These are phyloP conservation scores for Vicia faba DNA, from an alignment of 306 rosid genomes.

Conservation along the genomic window DNA sequence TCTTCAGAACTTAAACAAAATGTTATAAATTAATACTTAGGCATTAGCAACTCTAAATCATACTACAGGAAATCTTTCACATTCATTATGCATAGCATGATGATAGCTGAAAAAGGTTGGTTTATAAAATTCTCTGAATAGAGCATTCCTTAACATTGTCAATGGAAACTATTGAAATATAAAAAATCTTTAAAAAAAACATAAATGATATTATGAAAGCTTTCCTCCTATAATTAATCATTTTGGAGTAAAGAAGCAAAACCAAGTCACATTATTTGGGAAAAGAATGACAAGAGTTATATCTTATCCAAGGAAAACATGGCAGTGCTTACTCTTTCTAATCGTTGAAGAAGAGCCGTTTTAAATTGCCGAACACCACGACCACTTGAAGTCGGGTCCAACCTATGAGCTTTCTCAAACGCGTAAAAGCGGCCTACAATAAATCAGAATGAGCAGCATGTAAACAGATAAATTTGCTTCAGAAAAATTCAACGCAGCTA, in stretches of 20 bases:
- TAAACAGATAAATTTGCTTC: too few relatives aligned
- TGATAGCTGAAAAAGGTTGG: background rate
- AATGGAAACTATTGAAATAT: background rate
- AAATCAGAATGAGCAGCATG: background rate
- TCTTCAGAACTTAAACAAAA: slow-evolving; percentile 15
- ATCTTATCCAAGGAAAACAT: background rate
- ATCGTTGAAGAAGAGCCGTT: slow-evolving; percentile 95
- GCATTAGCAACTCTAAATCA: slow-evolving; percentile 5
- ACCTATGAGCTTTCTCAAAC: slow-evolving; percentile 94
- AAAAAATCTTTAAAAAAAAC: background rate
- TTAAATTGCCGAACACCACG: slow-evolving; percentile 99
- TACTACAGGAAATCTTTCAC: background rate
- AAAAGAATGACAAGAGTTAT: background rate
- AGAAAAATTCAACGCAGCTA: too few relatives aligned
- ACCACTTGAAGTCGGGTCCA: slow-evolving; percentile 97
- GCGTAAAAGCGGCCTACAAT: slow-evolving; percentile 93
- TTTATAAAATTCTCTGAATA: background rate
- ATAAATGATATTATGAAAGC: background rate
- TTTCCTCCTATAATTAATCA: background rate
- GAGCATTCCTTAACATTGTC: background rate
- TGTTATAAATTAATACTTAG: background rate
- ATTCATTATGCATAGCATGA: background rate
- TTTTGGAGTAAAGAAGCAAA: background rate
- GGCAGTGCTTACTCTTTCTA: slow-evolving; percentile 71
- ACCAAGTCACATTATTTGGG: background rate